phyloP scores from a whole-genome alignment of 805 yeast species.

The Candida andamanensis region DNA sequence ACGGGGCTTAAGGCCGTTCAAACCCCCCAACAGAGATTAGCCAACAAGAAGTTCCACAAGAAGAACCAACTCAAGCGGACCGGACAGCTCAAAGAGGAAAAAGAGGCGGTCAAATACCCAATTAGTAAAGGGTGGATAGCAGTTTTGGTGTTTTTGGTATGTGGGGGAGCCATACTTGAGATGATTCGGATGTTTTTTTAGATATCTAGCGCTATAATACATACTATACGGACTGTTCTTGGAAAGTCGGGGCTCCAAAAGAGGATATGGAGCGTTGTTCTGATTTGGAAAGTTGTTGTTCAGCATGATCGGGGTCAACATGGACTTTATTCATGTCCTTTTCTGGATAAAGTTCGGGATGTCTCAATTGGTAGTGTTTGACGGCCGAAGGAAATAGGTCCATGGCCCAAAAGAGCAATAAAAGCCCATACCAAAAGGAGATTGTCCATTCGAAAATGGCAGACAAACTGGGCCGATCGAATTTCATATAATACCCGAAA shows the following conservation, averaged over 20 bases:
- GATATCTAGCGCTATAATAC: constrained; percentile 2
- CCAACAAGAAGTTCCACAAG: constrained; percentile 80
- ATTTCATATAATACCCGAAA: constrained; percentile 47
- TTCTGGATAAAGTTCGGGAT: constrained; percentile 21
- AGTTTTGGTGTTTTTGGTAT: constrained; percentile 57
- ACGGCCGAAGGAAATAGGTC: constrained; percentile 67
- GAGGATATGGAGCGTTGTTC: constrained; percentile 15
- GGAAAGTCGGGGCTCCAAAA: constrained; percentile 17
- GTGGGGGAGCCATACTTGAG: constrained; percentile 82
- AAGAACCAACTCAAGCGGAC: constrained; percentile 57
- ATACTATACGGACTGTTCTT: constrained; percentile 5
- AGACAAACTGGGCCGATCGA: constrained; percentile 38
- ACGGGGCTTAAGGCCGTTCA: constrained; percentile 51
- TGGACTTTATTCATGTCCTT: constrained; percentile 13
- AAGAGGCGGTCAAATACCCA: constrained; percentile 42
- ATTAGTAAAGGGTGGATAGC: constrained; percentile 62
- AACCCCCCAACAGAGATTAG: constrained; percentile 82
- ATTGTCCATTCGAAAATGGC: constrained; percentile 82
- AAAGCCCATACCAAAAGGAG: constrained; percentile 77
- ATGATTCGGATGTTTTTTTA: constrained; percentile 34
- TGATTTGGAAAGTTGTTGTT: constrained; percentile 9
- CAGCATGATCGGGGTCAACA: constrained; percentile 14
- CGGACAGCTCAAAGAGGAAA: constrained; percentile 60
- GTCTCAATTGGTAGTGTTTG: constrained; percentile 24
- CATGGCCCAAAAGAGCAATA: constrained; percentile 56